Evolutionary conservation across 2,329 filamentous ascomycete species (phyloP), one percentile per base, ranked within the genome.

Genomic region (Exophiala sp.): DNA sequence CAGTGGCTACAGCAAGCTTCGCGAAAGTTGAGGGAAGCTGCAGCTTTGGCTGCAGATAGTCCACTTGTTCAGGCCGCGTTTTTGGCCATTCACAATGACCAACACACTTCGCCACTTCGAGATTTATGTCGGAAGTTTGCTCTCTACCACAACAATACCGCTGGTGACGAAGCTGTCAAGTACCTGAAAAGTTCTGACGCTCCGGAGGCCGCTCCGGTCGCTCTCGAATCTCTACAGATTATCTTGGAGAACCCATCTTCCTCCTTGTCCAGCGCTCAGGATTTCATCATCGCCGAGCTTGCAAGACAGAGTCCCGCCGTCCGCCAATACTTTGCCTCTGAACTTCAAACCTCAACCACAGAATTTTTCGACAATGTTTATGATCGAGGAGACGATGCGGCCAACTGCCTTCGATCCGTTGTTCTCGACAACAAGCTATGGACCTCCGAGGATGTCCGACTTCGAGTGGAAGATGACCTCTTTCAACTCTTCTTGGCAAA

Each of bases 401-500:
- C 74, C 2, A 73, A 75, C 16, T 75, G 72, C 50, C 65, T 78
- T 50, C 72, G 75, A 52, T 72, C 70, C 2, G 71, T 77, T 18
- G 72, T 76, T 4, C 62, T 77, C 47, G 73, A 76, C 55, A 67
- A 67, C n/a, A 67, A 66, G 5, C 68, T 76, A 4, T 78, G 75
- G 75, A 29, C 55, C n/a, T 44, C 51, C 29, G 72, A 77, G 58
- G 66, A 70, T 29, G 66, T 60, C n/a, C 69, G 74, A 40, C 64
- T 68, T 12, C 71, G 73, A 48, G 75, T 73, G 59, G 73, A 77
- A 60, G 69, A 69, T 51, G 75, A 77, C 58, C 68, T 78, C 4
- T 77, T 78, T 54, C 73, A 74, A 65, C 82, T 95, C 53, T 85
- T 92, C 62, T 83, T 96, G 62, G 91, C 91, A 20, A 87, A 88